Base-by-base conservation (phyloP, 768 basidiomycete genomes). In the Tricholoma furcatifolium region DNA sequence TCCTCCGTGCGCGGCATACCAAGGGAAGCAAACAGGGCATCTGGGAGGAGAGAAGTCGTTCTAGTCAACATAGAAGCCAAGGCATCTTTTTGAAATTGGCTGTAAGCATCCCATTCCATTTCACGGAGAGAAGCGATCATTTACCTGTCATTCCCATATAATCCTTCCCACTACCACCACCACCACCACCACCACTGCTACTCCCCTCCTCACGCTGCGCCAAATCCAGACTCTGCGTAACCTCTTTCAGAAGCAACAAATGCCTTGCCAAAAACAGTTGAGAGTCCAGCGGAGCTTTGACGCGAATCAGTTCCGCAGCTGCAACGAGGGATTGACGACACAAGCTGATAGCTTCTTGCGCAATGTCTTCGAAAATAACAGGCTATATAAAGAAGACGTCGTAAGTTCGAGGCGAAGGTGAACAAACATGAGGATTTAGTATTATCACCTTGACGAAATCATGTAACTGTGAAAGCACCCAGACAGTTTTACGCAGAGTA, bases 331-430 rank as follows among this genome's bases (percentile, higher is more conserved):
- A 96, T 53, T 87, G 79, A 32, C 87, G 82, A 66, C 94, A 96
- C 4, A 93, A 74, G 11, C 80, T 76, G 30, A 97, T 78, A 0
- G 95, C 92, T 70, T 98, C 95, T 70, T 94, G 91, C 0, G 96
- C 94, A 36, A 98, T 90, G 66, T 99, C 97, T 61, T 94, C 90
- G 53, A 97, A 99, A 53, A 98, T 95, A 1, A 85, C 87, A n/a
- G 91, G 86, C 94, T 98, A 53, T n/a, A n/a, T n/a, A n/a, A n/a
- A n/a, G n/a, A 6, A 31, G 9, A 39, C 36, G 24, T 50, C 52
- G 32, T 47, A 34, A 40, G 7, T 27, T 7, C 15, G 30, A 36
- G 35, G 35, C 31, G 35, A 42, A 32, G 14, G 36, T 24, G 24
- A 45, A n/a, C 15, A 44, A 45, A 6, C 53, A 21, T 14, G 6